phyloP scores from a whole-genome alignment of 1,139 yeast genomes.

The Saccharomyces hybrid region DNA sequence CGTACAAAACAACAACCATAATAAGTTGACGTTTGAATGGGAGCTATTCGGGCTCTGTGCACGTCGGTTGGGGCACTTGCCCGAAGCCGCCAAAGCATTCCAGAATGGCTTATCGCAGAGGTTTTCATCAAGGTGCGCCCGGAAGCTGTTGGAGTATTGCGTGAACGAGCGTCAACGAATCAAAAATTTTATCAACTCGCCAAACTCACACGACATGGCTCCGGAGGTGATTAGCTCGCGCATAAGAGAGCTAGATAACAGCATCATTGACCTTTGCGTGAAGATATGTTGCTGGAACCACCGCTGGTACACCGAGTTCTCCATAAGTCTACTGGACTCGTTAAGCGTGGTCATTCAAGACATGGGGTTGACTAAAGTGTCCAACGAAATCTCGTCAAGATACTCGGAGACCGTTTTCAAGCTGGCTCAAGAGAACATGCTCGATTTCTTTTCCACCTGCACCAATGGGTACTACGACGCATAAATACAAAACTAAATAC shows the following conservation, averaged over 20 bases:
- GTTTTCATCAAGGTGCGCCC: conserved; percentile 74
- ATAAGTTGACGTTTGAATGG: conserved; percentile 86
- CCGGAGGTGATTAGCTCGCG: conserved; percentile 36
- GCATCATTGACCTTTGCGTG: conserved; percentile 62
- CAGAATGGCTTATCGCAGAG: conserved; percentile 62
- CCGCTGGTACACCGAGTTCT: conserved; percentile 91
- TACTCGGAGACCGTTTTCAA: conserved; percentile 41
- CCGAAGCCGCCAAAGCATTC: conserved; percentile 80
- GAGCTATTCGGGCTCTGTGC: conserved; percentile 85
- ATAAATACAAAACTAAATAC: conserved; percentile 2
- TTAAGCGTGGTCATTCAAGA: conserved; percentile 58
- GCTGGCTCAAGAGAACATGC: conserved; percentile 31
- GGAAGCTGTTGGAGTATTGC: conserved; percentile 65
- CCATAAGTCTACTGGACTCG: conserved; percentile 53
- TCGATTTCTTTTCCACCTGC: conserved; percentile 22
- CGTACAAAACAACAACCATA: conserved; percentile 69
- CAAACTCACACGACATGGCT: conserved; percentile 20
- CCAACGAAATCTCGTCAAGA: conserved; percentile 63
- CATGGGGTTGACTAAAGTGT: conserved; percentile 71
- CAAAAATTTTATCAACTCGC: conserved; percentile 19
- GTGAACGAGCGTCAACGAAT: conserved; percentile 33
- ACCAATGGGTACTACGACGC: conserved; percentile 26
- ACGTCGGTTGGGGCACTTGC: conserved; percentile 69
- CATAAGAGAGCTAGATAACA: conserved; percentile 47
- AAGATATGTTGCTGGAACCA: conserved; percentile 89